Evolutionary conservation across 2,329 filamentous ascomycete species (phyloP).

Genomic region (Fusarium papillatum): DNA sequence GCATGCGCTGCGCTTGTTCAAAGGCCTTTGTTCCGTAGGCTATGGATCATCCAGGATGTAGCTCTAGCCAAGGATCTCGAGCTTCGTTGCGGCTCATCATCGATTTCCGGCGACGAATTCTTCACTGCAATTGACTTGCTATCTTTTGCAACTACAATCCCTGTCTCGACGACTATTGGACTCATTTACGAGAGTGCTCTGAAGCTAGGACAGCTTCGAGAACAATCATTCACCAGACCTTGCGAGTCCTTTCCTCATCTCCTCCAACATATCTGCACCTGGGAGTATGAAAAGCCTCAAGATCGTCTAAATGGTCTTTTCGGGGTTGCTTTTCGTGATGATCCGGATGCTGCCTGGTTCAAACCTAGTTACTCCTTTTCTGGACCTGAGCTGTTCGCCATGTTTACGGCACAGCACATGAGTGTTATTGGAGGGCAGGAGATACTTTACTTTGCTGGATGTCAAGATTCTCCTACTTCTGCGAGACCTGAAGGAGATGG

Average conservation of each 20-base stretch:
- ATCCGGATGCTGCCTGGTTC: background rate
- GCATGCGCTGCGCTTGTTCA: background rate
- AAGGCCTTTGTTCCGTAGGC: background rate
- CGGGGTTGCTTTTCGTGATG: background rate
- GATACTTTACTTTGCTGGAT: background rate
- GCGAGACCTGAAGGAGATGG: too few species aligned
- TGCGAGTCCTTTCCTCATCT: background rate
- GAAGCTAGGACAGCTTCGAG: background rate
- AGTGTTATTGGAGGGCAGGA: background rate
- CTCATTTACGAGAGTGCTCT: background rate
- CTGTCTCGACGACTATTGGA: background rate
- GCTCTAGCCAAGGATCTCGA: background rate
- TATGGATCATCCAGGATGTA: background rate
- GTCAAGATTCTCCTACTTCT: background rate
- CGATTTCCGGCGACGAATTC: background rate
- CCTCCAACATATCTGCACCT: accelerated
- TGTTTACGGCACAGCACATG: background rate
- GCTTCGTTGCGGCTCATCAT: background rate
- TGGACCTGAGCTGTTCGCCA: background rate
- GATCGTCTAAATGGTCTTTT: background rate
- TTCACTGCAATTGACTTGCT: too few species aligned
- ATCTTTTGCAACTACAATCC: too few species aligned
- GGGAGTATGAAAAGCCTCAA: background rate
- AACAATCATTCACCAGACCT: background rate
- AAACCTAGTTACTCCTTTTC: background rate